phyloP scores from a whole-genome alignment of 768 basidiomycete genomes.

The Termitomyces heimii region DNA sequence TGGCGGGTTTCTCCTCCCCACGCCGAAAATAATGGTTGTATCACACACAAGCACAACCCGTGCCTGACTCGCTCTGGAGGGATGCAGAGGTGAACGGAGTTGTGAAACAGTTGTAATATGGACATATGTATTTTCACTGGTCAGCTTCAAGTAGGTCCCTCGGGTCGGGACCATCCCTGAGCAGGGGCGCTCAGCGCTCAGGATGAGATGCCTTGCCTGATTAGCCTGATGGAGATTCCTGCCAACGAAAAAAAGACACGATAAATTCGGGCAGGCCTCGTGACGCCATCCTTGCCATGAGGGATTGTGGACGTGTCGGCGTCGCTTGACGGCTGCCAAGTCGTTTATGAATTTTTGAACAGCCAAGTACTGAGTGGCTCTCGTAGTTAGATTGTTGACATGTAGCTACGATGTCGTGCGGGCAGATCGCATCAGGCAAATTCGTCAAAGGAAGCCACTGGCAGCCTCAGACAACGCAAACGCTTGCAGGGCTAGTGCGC shows the following conservation, averaged over 20 bases:
- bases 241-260: background rate
- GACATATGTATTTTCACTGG: background rate
- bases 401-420: background rate
- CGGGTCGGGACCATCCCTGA: background rate
- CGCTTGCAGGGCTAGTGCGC: background rate
- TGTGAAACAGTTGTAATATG: background rate
- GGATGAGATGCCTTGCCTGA: background rate
- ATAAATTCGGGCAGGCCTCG: background rate
- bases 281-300: background rate
- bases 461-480: background rate
- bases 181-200: background rate
- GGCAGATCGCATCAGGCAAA: background rate
- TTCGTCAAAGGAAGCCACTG: background rate
- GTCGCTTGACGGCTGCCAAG: too few species aligned
- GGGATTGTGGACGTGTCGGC: background rate
- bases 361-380: background rate
- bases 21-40: too few species aligned
- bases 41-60: too few species aligned
- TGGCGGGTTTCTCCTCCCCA: too few species aligned
- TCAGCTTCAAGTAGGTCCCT: background rate
- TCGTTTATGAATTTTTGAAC: background rate
- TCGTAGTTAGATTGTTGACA: too few species aligned
- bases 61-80: background rate
- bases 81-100: background rate
- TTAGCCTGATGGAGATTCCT: background rate